These are phyloP conservation scores for Erysimum cheiranthoides DNA, from an alignment of 345 rosid species.

Conservation along the genomic window DNA sequence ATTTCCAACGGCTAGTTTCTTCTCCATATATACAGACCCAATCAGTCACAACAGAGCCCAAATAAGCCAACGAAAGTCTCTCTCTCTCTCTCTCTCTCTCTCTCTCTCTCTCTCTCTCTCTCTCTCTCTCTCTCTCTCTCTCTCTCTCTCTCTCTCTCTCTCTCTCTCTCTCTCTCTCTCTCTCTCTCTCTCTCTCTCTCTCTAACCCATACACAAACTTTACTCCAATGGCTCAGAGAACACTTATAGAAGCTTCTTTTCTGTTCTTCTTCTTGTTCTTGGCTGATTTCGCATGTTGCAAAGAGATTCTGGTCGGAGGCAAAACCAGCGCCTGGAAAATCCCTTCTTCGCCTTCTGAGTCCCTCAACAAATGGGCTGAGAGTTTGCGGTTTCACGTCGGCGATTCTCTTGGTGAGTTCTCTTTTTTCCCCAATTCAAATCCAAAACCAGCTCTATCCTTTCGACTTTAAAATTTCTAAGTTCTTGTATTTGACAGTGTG, in stretches of 20 bases:
- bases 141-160: background rate
- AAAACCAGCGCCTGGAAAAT: slow-evolving; percentile 59
- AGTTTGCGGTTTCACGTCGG: slow-evolving; percentile 64
- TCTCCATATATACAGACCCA: slow-evolving; percentile 30
- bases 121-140: background rate
- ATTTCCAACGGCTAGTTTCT: slow-evolving; percentile 57
- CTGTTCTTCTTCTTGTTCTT: slow-evolving; percentile 38
- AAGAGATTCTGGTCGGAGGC: slow-evolving; percentile 63
- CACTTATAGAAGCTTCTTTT: slow-evolving; percentile 23
- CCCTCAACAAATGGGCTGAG: slow-evolving; percentile 82
- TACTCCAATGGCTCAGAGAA: slow-evolving; percentile 44
- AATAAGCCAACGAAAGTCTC: background rate
- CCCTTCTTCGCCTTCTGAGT: slow-evolving; percentile 70
- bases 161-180: no score
- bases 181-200: background rate
- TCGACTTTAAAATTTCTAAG: background rate
- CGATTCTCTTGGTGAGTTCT: slow-evolving; percentile 61
- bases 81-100: background rate
- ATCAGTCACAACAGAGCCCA: background rate
- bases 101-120: background rate
- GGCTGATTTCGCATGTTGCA: slow-evolving; percentile 45
- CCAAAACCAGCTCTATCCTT: background rate
- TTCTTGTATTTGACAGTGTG: slow-evolving; percentile 53
- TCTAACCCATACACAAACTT: background rate
- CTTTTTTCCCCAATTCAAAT: background rate